Evolutionary conservation across 345 rosid species (phyloP), one percentile per base, ranked within the genome.

Genomic region (Eutrema heterophyllum): DNA sequence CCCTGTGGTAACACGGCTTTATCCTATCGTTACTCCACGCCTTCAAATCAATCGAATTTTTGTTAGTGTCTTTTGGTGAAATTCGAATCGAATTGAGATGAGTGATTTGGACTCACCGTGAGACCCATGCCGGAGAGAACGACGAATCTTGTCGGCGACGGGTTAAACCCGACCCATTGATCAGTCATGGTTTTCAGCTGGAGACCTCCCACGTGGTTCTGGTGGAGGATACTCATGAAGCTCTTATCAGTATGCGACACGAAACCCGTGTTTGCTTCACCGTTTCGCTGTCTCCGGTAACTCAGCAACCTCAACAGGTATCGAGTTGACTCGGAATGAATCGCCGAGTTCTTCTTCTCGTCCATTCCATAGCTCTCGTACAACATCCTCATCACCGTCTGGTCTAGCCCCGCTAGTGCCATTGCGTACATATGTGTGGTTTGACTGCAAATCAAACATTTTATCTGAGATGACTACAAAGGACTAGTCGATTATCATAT

Each of bases 1-100:
- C 95, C 63, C 86, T 59, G 68, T 89, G 91, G 70, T 81, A 84
- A 51, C 86, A 78, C 6, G 91, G 56, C 45, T 71, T 74, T 54
- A 89, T 79, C 64, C 89, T 79, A 68, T 84, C 87, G 54, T 87
- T 89, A 78, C 88, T 86, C 95, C 91, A 89, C 10, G 88, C 93
- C 93, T 88, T 33, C 10, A 39, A 3, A 3, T 3, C 32, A 29
- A 29, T 29, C 32, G 32, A 29, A 0, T 3, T 29, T 29, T 3
- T 29, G 32, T 29, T 29, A 29, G 4, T 29, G 32, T 29, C 9
- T 2, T 11, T 10, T 45, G 18, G 8, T 45, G 7, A 45, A 45
- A 4, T 41, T 41, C n/a, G 46, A 12, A 41, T 41, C n/a, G 5
- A 44, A 44, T 14, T 44, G 49, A 18, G 18, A 14, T 45, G 56